Evolutionary conservation across 108 stramenopile species (phyloP).

Genomic region (Stephanodiscus minutulus): DNA sequence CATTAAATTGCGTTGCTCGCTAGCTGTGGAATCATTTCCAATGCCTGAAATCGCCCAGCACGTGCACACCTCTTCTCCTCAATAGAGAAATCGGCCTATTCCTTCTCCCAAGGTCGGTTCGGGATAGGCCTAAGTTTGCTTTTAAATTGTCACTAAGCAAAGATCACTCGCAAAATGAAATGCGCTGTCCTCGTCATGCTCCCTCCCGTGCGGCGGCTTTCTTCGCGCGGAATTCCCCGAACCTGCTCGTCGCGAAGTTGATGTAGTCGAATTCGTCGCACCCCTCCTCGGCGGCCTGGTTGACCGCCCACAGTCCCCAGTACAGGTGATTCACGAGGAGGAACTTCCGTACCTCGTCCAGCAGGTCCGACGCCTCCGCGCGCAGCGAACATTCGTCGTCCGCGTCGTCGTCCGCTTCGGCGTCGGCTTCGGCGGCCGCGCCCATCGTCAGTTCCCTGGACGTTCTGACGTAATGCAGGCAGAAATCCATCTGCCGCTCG

Average conservation of each 20-base stretch:
- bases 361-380: conserved; percentile 31
- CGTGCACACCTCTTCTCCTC: no score
- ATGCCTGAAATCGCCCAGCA: no score
- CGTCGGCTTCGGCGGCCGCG: neutral
- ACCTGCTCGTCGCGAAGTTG: conserved; percentile 35
- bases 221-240: conserved; percentile 33
- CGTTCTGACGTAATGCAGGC: conserved; percentile 56
- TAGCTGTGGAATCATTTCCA: no score
- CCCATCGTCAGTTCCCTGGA: conserved; percentile 5
- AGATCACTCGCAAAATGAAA: no score
- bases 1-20: no score
- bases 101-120: no score
- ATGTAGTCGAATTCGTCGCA: conserved; percentile 73
- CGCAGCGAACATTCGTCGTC: conserved; percentile 17
- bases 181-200: no score
- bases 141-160: no score
- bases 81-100: no score
- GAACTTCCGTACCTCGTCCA: conserved; percentile 66
- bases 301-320: conserved; percentile 89
- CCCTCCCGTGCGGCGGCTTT: neutral
- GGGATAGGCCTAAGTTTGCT: no score
- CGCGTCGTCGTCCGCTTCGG: conserved; percentile 6
- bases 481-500: conserved; percentile 55
- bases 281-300: conserved; percentile 84
- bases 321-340: conserved; percentile 81